Percentiles rank a stretch among this genome's conserved stretches.
Conservation (phyloP, 371 early-diverging fungal species). For the Capillidium rhysosporum region DNA sequence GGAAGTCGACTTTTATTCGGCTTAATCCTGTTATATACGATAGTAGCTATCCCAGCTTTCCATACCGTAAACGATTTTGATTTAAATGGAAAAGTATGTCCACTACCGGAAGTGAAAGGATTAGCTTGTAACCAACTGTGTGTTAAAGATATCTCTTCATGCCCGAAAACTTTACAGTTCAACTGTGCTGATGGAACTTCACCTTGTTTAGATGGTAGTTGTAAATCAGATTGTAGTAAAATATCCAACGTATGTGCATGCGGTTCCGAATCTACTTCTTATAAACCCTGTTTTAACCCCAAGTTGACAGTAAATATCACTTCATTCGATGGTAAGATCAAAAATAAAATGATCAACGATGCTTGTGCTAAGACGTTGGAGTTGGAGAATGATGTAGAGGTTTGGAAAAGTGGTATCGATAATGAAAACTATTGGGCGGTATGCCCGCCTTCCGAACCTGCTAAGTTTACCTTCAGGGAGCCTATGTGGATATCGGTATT, state of each 20-base stretch:
- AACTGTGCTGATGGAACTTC: neutral
- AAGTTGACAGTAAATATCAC: conserved; percentile 22
- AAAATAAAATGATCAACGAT: conserved; percentile 17
- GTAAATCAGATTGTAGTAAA: conserved; percentile 14
- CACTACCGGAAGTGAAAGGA: neutral
- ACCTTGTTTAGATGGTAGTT: neutral
- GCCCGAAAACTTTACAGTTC: neutral
- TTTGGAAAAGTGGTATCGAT: conserved; percentile 14
- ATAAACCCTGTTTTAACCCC: conserved; percentile 9
- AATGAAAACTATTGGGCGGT: conserved; percentile 8
- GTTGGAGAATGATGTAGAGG: conserved; percentile 10
- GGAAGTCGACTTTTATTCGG: too few species aligned
- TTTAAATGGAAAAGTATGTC: neutral
- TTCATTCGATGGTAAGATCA: conserved; percentile 23
- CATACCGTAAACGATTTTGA: conserved; percentile 6
- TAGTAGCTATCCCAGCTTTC: neutral
- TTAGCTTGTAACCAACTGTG: neutral
- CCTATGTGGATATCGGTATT: conserved; percentile 37
- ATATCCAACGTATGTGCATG: conserved; percentile 21
- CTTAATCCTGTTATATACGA: too few species aligned
- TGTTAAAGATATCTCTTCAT: neutral
- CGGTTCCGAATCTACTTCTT: neutral
- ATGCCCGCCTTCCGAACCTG: conserved; percentile 23
- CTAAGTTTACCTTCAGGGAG: conserved; percentile 26
- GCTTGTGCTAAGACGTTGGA: conserved; percentile 19